Conservation (phyloP, 768 basidiomycete genomes). For the Mycena vitilis region DNA sequence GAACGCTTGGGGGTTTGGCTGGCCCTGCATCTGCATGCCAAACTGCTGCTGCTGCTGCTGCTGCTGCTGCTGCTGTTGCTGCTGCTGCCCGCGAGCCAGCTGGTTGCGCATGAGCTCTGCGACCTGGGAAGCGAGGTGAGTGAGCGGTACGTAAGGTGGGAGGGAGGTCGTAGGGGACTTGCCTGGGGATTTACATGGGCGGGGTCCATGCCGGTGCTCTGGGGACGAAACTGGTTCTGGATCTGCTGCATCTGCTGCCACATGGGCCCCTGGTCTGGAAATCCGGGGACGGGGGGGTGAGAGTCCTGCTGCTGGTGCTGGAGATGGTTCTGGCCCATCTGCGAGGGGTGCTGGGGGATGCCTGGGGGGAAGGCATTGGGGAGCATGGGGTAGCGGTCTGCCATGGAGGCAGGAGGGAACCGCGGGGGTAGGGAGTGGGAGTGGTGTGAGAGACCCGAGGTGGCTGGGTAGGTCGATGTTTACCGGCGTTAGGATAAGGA, state of each 20-base stretch:
- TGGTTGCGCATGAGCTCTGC: conserved; percentile 58
- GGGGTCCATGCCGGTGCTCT: conserved; percentile 54
- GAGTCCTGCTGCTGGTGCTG: conserved; percentile 59
- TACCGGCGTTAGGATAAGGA: conserved; percentile 37
- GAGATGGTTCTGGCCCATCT: conserved; percentile 53
- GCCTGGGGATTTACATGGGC: conserved; percentile 61
- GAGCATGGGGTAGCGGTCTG: conserved; percentile 73
- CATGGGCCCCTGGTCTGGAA: conserved; percentile 63
- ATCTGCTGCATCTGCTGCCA: conserved; percentile 70
- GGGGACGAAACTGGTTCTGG: conserved; percentile 56
- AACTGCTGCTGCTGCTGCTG: conserved; percentile 59
- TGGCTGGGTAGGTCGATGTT: conserved; percentile 32
- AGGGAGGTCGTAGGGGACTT: conserved; percentile 42
- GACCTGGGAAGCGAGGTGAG: conserved; percentile 51
- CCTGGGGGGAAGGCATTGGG: conserved; percentile 58
- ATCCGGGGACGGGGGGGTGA: conserved; percentile 55
- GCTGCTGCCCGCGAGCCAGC: conserved; percentile 56
- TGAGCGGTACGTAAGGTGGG: conserved; percentile 38
- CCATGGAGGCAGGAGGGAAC: conserved; percentile 59
- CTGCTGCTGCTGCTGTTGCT: conserved; percentile 27
- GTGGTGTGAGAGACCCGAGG: conserved; percentile 43
- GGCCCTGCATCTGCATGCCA: conserved; percentile 48
- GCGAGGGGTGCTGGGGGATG: conserved; percentile 55
- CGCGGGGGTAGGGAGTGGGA: conserved; percentile 36
- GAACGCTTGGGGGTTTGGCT: conserved; percentile 48